Percentiles rank a stretch among this genome's conserved stretches.
phyloP scores from a whole-genome alignment of 2,329 filamentous ascomycete genomes.

The Colletotrichum graminicola region DNA sequence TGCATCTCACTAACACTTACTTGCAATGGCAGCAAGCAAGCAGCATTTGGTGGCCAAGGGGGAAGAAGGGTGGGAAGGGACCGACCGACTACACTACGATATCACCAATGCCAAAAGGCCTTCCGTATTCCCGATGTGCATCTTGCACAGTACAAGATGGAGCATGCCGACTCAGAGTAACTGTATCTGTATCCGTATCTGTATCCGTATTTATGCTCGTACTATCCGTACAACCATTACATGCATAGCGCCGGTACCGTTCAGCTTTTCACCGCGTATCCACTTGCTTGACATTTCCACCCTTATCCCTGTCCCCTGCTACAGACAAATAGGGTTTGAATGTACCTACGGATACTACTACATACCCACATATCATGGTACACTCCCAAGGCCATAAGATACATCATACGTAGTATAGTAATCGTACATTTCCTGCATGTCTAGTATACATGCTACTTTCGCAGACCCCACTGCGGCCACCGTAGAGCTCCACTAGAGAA shows the following conservation, averaged over 20 bases:
- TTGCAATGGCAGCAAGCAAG: not conserved
- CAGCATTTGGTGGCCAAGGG: not conserved
- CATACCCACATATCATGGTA: no score
- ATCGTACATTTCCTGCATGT: no score
- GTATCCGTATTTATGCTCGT: not conserved
- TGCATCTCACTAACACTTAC: no score
- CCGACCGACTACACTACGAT: constrained; percentile 15
- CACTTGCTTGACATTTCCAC: not conserved
- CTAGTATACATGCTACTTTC: no score
- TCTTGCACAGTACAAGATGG: no score
- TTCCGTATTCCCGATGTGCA: no score
- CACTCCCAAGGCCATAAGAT: not conserved
- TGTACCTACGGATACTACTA: no score
- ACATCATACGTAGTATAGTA: no score
- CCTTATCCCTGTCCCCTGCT: not conserved
- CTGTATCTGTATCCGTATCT: no score
- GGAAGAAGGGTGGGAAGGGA: constrained; percentile 1
- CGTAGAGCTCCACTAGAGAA: constrained; percentile 29
- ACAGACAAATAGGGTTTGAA: no score
- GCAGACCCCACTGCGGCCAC: constrained; percentile 30
- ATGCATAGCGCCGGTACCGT: no score
- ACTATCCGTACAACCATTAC: not conserved
- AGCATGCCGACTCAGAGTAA: not conserved
- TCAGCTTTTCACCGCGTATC: no score
- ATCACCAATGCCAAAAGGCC: not conserved